Evolutionary conservation across 106 monocot species (phyloP), one percentile per base, ranked within the genome.

Genomic region (Acorus gramineus): DNA sequence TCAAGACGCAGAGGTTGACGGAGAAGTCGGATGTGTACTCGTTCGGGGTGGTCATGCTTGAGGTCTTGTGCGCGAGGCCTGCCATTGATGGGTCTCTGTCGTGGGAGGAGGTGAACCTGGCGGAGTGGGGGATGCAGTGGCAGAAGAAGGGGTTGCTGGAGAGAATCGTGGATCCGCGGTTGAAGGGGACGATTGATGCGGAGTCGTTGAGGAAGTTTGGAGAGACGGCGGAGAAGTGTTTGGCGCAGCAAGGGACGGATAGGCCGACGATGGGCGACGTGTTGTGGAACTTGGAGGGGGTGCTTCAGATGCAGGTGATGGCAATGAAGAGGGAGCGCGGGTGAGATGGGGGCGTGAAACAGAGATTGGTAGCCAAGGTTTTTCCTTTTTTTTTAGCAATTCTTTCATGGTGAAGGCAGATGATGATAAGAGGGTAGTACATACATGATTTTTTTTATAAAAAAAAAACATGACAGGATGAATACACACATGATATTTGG

Each of bases 31-130:
- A 75, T 55, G 75, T 75, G 2, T 75, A 75, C 55, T 75, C 75
- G 43, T 75, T 75, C 28, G 78, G 78, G 2, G 78, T 78, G 3
- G 78, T 78, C 46, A 46, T 72, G 8, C 62, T 78, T 4, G 78
- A 78, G 12, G 67, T 68, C 12, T 28, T 72, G 7, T 78, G 78
- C 55, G 78, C 66, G 44, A 8, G 78, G 5, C 61, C 67, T 9
- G 78, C 72, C 10, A 71, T 78, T 14, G 68, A 61, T 56, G 5
- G 4, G 7, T 62, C 62, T 1, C 63, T 75, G 48, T 44, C 75
- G 1, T 66, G 61, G 56, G 77, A 78, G 71, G 46, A 72, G 61
- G 55, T 71, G 62, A 78, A 78, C 66, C 49, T 78, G 44, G 77
- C 72, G 3, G 71, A 78, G 50, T 78, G 77, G 77, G 77, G 55